These are phyloP conservation scores for Basipetospora chlamydospora DNA, from an alignment of 2,329 filamentous ascomycete genomes.

Conservation along the genomic window DNA sequence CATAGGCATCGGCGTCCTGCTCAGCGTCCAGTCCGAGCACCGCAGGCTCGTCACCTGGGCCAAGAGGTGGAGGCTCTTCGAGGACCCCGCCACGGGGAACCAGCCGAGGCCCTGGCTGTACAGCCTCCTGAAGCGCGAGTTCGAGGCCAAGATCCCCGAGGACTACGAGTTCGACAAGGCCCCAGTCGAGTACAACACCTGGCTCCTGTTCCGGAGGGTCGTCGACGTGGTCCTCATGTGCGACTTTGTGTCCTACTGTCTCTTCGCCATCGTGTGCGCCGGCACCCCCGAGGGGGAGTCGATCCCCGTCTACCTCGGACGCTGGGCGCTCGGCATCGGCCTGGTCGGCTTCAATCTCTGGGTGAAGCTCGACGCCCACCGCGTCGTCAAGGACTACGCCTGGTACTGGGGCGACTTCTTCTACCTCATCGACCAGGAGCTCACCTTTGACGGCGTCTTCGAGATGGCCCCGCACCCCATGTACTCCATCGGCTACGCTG, in stretches of 20 bases:
- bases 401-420: conserved; percentile 99
- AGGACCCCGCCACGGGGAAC: conserved; percentile 62
- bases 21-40: conserved; percentile 82
- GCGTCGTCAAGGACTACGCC: conserved; percentile 96
- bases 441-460: conserved; percentile 97
- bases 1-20: conserved; percentile 77
- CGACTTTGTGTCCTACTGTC: conserved; percentile 92
- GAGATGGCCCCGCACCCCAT: conserved; percentile 98
- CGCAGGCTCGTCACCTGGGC: conserved; percentile 79
- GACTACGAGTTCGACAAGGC: conserved; percentile 91
- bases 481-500: conserved; percentile 96
- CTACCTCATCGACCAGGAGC: conserved; percentile 91
- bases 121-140: conserved; percentile 68
- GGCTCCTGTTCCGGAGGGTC: conserved; percentile 87
- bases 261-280: conserved; percentile 84
- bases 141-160: conserved; percentile 85
- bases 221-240: conserved; percentile 98
- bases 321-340: conserved; percentile 65
- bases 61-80: conserved; percentile 72
- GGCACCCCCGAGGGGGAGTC: conserved; percentile 61
- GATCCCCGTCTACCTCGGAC: conserved; percentile 49
- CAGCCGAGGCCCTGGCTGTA: conserved; percentile 77
- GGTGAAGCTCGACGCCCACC: conserved; percentile 95
- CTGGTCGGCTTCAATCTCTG: conserved; percentile 91
- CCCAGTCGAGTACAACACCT: conserved; percentile 96